phyloP scores from a whole-genome alignment of 129 eudicot genomes.

The Flaveria robusta region DNA sequence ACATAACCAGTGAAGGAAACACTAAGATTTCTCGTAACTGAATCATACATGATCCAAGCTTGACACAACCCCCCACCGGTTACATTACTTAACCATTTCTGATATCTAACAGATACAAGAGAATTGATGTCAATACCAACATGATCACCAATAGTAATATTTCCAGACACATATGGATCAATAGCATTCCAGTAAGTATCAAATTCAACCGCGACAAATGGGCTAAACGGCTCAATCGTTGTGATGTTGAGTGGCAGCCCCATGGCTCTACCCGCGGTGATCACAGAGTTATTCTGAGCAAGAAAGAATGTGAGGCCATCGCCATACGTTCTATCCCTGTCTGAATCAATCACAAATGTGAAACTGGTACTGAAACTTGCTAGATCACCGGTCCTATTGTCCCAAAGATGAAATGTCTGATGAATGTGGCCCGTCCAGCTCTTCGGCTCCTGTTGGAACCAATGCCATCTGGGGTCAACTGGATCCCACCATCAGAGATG shows the following conservation, averaged over 20 bases:
- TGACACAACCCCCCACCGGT: slow-evolving; percentile 26
- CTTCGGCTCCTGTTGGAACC: neutral
- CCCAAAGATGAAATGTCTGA: slow-evolving; percentile 23
- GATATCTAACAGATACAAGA: slow-evolving; percentile 9
- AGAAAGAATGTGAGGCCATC: slow-evolving; percentile 34
- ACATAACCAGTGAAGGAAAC: slow-evolving; percentile 27
- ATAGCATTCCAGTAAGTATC: slow-evolving; percentile 24
- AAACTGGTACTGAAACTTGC: slow-evolving; percentile 19
- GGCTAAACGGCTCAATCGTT: neutral
- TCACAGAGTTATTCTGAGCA: slow-evolving; percentile 11
- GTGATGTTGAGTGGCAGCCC: slow-evolving; percentile 6
- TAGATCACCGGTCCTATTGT: slow-evolving; percentile 10
- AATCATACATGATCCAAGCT: slow-evolving; percentile 46
- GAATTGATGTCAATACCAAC: slow-evolving; percentile 46
- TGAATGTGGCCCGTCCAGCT: slow-evolving; percentile 7
- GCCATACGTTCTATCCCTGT: neutral
- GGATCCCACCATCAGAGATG: slow-evolving; percentile 9
- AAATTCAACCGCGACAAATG: slow-evolving; percentile 22
- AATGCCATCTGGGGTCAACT: slow-evolving; percentile 8
- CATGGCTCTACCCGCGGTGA: neutral
- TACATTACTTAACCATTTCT: slow-evolving; percentile 30
- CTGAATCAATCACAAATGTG: slow-evolving; percentile 23
- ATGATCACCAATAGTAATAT: slow-evolving; percentile 19
- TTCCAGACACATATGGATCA: neutral
- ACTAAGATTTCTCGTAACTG: slow-evolving; percentile 35